Base-by-base conservation (phyloP, 75 land plant species). In the Larix kaempferi region DNA sequence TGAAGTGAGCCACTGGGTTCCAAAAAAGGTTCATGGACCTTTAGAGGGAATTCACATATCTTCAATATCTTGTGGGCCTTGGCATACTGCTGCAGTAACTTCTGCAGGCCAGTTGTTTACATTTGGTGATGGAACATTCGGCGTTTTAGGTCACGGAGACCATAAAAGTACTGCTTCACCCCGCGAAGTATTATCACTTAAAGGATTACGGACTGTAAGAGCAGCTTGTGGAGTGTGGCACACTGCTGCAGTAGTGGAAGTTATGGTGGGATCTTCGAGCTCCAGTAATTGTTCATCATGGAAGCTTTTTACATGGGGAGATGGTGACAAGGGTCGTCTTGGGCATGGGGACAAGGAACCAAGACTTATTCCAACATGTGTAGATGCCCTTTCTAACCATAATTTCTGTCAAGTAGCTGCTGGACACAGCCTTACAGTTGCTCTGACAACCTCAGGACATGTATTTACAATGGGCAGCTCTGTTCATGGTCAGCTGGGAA, bases 211-310 rank as follows among this genome's bases (percentile, higher is more conserved):
- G 57, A 87, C 91, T 73, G 89, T 91, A 14, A 77, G 85, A 58
- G 96, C 84, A 44, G 91, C 96, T 77, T 93, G 96, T 80, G 96
- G 96, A 75, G 98, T 87, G 64, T 95, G 98, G 98, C 98, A 95
- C 84, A 91, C 94, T 56, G 93, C 96, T 75, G 93, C 98, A 57
- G 89, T 95, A 75, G 94, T 92, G 41, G 96, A 95, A 77, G 90
- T 93, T n/a, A 84, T 89, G 86, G 86, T 82, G 72, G 89, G 86
- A 27, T 79, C 83, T 65, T 76, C 85, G 17, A 76, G 77, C 81
- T 83, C 92, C 41, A 82, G 84, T 44, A 79, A 77, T 58, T 84
- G 81, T 72, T 88, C 93, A 55, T 87, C 94, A 41, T 94, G 94
- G 56, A 95, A 93, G 76, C 82, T 95, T 4, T 95, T 93, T 74